Conservation (phyloP, 164 flowering plant genomes). For the Echeveria elegans region DNA sequence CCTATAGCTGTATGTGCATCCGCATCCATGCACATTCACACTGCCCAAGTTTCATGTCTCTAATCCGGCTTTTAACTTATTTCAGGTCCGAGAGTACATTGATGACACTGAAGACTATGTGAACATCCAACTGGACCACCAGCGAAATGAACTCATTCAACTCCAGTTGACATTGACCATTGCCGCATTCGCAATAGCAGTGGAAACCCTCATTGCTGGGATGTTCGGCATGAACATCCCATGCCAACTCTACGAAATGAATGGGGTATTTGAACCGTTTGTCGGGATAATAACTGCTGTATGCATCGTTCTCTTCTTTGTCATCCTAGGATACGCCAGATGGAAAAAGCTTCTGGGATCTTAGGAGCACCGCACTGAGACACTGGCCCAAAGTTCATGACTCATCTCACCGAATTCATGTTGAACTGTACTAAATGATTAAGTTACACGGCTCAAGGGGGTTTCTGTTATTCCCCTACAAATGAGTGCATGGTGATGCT, state of each 20-base stretch:
- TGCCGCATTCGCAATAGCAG: neutral
- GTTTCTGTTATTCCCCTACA: too few relatives aligned
- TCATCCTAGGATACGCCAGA: neutral
- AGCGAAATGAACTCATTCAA: neutral
- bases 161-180: neutral
- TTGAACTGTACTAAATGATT: neutral
- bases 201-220: neutral
- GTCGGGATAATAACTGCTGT: neutral
- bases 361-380: neutral
- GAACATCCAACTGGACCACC: neutral
- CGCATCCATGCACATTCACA: neutral
- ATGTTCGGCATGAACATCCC: neutral
- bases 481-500: too few relatives aligned
- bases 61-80: neutral
- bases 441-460: too few relatives aligned
- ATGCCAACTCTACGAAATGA: neutral
- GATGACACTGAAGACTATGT: neutral
- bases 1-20: neutral
- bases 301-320: neutral
- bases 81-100: constrained; percentile 35
- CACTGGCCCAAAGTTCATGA: neutral
- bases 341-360: neutral
- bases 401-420: neutral
- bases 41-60: neutral
- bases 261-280: neutral